Evolutionary conservation across 2,329 filamentous ascomycete species (phyloP).

Genomic region (Calonectria multiphialidica): DNA sequence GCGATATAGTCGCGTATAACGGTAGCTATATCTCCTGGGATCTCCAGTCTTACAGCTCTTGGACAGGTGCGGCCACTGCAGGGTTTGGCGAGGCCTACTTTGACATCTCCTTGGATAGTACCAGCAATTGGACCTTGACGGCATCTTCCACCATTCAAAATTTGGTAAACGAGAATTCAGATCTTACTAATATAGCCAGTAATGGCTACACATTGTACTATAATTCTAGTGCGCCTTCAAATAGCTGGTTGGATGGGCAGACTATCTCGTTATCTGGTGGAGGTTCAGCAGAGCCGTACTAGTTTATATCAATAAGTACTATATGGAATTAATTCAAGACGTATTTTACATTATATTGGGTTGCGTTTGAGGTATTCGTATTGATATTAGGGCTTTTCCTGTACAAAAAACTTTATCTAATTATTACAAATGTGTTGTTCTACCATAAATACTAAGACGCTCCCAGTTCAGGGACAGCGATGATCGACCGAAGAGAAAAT

Average conservation of each 20-base stretch:
- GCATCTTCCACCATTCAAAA: background rate
- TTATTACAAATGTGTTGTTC: too few species aligned
- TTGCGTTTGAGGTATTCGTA: too few species aligned
- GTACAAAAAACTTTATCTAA: too few species aligned
- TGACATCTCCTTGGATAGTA: background rate
- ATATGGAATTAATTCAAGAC: too few species aligned
- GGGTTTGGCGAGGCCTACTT: background rate
- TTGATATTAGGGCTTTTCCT: too few species aligned
- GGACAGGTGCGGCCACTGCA: background rate
- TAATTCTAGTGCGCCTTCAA: background rate
- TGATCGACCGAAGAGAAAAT: too few species aligned
- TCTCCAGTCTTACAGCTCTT: background rate
- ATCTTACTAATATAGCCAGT: background rate
- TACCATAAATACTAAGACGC: too few species aligned
- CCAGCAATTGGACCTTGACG: background rate
- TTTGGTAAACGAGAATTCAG: background rate
- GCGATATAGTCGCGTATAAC: background rate
- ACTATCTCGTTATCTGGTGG: background rate
- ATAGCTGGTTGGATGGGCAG: background rate
- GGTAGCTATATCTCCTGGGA: slow-evolving; percentile 7
- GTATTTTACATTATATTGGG: too few species aligned
- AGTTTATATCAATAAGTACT: background rate
- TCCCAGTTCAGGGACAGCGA: too few species aligned
- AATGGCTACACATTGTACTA: slow-evolving; percentile 3
- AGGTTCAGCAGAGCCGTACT: background rate